Evolutionary conservation across 352 stramenopile species (phyloP), one percentile per base, ranked within the genome.

Genomic region (Elongisporangium prolatum): DNA sequence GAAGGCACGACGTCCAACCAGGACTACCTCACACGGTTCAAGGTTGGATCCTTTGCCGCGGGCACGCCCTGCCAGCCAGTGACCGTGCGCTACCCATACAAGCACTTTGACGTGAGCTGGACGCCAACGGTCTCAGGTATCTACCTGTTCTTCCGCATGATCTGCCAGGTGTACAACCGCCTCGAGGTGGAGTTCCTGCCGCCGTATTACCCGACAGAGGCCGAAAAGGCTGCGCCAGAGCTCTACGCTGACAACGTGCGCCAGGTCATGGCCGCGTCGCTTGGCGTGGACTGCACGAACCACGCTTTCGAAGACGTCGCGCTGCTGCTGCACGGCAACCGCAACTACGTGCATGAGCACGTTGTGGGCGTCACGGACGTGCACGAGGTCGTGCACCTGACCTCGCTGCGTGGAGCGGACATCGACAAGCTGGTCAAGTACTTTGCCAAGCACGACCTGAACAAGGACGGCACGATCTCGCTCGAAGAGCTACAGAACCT

Each of bases 1-100:
- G 77, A 87, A 44, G 81, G 81, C 38, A 91, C 79, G n/a, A 91
- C 81, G 9, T 87, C 76, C 21, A 89, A 84, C 68, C 79, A 89
- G 56, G 50, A 71, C 38, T 84, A 75, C 50, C 59, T 91, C 11
- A 89, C 75, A 50, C 86, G 87, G 65, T 91, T 91, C 62, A 91
- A 91, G 47, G 69, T 86, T 18, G 81, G 81, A 2, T 84, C 79
- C 5, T 91, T 91, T 51, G 69, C 79, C n/a, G 74, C 73, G 3
- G 81, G 77, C 3, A 56, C 77, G 13, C 69, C 81, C 0, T 86
- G 77, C 21, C 77, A 84, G 60, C 79, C 79, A 2, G 68, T 91
- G n/a, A 68, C 81, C 34, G 51, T 91, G 13, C 68, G 68, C 10
- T 91, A 91, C 34, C 81, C 81, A 58, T 89, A 81, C 73, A 60